Evolutionary conservation across 2,329 filamentous ascomycete genomes (phyloP), one percentile per base, ranked within the genome.

Genomic region (Colletotrichum tropicale): DNA sequence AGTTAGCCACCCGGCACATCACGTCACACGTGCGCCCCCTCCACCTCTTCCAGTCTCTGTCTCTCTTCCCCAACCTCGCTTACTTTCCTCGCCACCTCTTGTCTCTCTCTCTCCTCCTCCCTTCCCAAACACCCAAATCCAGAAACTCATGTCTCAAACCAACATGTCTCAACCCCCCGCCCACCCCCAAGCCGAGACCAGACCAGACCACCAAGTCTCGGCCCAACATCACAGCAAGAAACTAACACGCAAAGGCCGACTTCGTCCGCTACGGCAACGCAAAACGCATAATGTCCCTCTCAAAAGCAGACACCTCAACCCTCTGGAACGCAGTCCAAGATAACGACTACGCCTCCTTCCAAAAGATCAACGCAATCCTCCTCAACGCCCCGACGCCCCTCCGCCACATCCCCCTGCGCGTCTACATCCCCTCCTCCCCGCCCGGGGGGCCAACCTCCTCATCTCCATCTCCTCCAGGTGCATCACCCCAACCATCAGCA

Each of bases 261-360:
- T 98, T 96, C 79, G 88, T 98, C 66, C 92, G 96, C 67, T 96
- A 97, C 79, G 95, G 96, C 60, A 97, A 94, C 70, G 95, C 95
- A 18, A 96, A 96, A 82, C 93, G 94, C 76, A 96, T 98, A 81
- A 98, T 98, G 95, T 93, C 93, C 70, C 87, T 98, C 81, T 95
- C 94, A 76, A 96, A 96, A 83, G 92, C 94, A 61, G 93, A 98
- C 83, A 97, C 95, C 16, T 95, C 93, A 9, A 91, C 93, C 36
- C 88, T 98, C 38, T 98, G 96, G 95, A 90, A 93, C 78, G 91
- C 94, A 12, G 94, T 98, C 56, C 89, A 93, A 83, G 91, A 94
- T 79, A 94, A 98, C 80, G 92, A 98, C 84, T 92, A 94, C 79
- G 79, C 87, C 10, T 87, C 93, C 55, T 98, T 94, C 85, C 90